Conservation (phyloP, 164 flowering plant genomes). For the Houttuynia cordata region DNA sequence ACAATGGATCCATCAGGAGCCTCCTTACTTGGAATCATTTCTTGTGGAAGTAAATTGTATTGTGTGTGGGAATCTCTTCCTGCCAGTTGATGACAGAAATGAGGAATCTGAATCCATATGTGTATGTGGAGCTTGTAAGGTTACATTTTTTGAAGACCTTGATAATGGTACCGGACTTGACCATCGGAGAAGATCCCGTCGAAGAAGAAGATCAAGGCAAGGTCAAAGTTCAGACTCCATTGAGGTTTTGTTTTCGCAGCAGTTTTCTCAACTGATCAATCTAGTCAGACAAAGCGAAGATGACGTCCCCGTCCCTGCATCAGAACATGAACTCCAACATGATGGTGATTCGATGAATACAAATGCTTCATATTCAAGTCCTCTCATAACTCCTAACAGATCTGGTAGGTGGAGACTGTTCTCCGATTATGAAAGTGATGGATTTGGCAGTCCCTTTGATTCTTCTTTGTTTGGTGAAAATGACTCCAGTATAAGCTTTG, state of each 20-base stretch:
- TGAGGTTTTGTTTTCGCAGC: constrained; percentile 55
- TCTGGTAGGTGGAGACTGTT: constrained; percentile 53
- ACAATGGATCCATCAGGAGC: constrained; percentile 15
- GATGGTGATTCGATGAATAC: constrained; percentile 19
- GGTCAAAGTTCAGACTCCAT: constrained; percentile 52
- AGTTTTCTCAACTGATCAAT: constrained; percentile 45
- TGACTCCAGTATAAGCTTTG: constrained; percentile 56
- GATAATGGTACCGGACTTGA: constrained; percentile 22
- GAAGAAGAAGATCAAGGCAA: constrained; percentile 32
- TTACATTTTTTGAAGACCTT: constrained; percentile 44
- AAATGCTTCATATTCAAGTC: constrained; percentile 26
- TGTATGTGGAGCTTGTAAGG: constrained; percentile 67
- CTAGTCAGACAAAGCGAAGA: constrained; percentile 39
- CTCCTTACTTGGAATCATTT: constrained; percentile 14
- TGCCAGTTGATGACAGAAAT: constrained; percentile 25
- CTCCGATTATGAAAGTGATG: constrained; percentile 77
- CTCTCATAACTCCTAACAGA: constrained; percentile 54
- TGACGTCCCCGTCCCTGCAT: constrained; percentile 4
- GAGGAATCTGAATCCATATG: constrained; percentile 25
- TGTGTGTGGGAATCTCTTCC: constrained; percentile 38
- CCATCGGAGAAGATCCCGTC: constrained; percentile 20
- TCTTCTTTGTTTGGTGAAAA: constrained; percentile 68
- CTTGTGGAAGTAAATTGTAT: constrained; percentile 26
- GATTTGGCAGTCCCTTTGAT: constrained; percentile 34
- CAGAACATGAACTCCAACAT: constrained; percentile 26